Percentiles rank a stretch among this genome's conserved stretches.
These are phyloP conservation scores for Pyricularia pennisetigena DNA, from an alignment of 2,329 filamentous ascomycete genomes.

Conservation along the genomic window DNA sequence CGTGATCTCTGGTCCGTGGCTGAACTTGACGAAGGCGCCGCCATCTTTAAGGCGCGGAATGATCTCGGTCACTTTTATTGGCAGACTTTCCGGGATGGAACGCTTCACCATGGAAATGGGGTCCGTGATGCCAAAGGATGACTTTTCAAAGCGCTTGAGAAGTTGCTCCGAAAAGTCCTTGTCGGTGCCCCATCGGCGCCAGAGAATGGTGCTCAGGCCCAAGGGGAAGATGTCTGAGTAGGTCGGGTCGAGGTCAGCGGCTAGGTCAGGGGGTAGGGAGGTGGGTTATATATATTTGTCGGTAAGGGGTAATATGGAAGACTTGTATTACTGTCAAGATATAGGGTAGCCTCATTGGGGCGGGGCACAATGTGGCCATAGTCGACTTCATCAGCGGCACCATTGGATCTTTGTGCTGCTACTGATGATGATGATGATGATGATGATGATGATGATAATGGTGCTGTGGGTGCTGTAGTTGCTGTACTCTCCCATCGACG, in stretches of 20 bases:
- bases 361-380: constrained; percentile 73
- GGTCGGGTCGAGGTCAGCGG: not conserved
- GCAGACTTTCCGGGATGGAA: constrained; percentile 51
- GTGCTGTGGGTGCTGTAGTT: not conserved
- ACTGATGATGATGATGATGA: not conserved
- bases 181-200: constrained; percentile 37
- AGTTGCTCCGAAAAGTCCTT: constrained; percentile 35
- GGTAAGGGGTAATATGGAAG: not conserved
- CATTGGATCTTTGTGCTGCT: not conserved
- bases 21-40: constrained; percentile 85
- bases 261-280: not conserved
- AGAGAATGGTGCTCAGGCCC: constrained; percentile 43
- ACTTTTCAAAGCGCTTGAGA: constrained; percentile 40
- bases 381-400: constrained; percentile 32
- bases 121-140: constrained; percentile 38
- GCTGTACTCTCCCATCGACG: not conserved
- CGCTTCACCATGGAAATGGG: constrained; percentile 45
- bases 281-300: not conserved
- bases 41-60: constrained; percentile 83
- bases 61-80: constrained; percentile 68
- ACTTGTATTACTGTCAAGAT: constrained; percentile 66
- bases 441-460: not conserved
- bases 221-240: constrained; percentile 70
- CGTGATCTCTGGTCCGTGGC: constrained; percentile 21
- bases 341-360: constrained; percentile 73